Conservation (phyloP, 805 yeast genomes). For the Metschnikowia aberdeeniae region DNA sequence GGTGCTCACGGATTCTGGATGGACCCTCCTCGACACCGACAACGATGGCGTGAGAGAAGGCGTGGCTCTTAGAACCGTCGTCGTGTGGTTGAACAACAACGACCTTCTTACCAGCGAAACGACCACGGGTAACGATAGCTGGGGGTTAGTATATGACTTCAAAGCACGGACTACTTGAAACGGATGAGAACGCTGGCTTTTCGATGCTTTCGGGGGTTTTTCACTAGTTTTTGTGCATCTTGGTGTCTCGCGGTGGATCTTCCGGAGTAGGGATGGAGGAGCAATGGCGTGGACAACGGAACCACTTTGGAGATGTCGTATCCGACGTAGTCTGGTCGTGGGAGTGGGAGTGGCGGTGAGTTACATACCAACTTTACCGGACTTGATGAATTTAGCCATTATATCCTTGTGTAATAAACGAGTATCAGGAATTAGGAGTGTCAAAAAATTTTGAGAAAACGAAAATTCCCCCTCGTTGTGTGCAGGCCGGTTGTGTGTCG, state of each 20-base stretch:
- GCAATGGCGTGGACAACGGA: not conserved
- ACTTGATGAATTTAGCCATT: slow-evolving; percentile 99
- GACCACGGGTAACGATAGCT: slow-evolving; percentile 99
- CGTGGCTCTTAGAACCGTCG: slow-evolving; percentile 98
- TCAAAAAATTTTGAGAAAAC: slow-evolving; percentile 19
- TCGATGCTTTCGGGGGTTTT: not conserved
- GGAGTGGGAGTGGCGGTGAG: not conserved
- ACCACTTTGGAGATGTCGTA: not conserved
- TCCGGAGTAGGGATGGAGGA: too few relatives aligned
- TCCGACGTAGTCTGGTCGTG: not conserved
- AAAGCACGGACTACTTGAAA: not conserved
- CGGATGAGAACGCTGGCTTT: not conserved
- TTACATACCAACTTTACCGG: slow-evolving; percentile 98
- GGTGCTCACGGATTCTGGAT: slow-evolving; percentile 89
- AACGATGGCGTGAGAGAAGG: slow-evolving; percentile 98
- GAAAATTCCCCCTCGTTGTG: slow-evolving; percentile 20
- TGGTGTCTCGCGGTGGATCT: too few relatives aligned
- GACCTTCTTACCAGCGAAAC: slow-evolving; percentile 99
- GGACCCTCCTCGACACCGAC: slow-evolving; percentile 99
- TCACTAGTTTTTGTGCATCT: too few relatives aligned
- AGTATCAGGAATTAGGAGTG: slow-evolving; percentile 9
- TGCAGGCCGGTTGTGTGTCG: slow-evolving; percentile 16
- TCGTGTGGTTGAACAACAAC: slow-evolving; percentile 98
- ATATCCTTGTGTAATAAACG: slow-evolving; percentile 28
- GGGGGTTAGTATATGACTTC: slow-evolving; percentile 19